phyloP scores from a whole-genome alignment of 1,284 basidiomycete species.

The Naganishia sp. region DNA sequence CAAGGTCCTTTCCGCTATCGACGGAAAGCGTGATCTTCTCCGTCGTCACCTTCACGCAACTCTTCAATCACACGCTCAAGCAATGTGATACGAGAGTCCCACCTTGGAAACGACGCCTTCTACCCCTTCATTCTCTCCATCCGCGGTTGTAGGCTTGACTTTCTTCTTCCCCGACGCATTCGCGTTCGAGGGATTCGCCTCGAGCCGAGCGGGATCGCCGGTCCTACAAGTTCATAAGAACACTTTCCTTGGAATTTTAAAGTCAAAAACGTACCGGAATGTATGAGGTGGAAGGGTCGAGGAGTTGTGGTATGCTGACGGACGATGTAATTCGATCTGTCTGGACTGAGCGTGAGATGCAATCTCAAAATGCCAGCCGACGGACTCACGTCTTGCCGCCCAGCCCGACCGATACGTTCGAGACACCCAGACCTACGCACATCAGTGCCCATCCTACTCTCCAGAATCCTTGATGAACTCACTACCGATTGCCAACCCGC shows the following conservation, averaged over 20 bases:
- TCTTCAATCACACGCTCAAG: too few relatives aligned
- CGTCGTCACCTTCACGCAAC: conserved; percentile 49
- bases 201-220: conserved; percentile 80
- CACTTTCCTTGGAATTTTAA: neutral
- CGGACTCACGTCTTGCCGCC: conserved; percentile 80
- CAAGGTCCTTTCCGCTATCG: conserved; percentile 66
- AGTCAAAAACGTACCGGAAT: conserved; percentile 61
- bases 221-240: conserved; percentile 55
- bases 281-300: conserved; percentile 79
- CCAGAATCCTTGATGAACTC: neutral
- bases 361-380: neutral
- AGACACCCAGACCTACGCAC: conserved; percentile 60
- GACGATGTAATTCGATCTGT: conserved; percentile 80
- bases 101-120: conserved; percentile 86
- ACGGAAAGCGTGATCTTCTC: conserved; percentile 70
- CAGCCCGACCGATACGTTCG: conserved; percentile 71
- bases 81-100: conserved; percentile 23
- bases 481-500: conserved; percentile 76
- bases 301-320: conserved; percentile 72
- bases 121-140: conserved; percentile 35
- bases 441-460: neutral
- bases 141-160: conserved; percentile 19
- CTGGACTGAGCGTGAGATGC: conserved; percentile 53
- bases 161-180: conserved; percentile 57
- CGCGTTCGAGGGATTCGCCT: conserved; percentile 60